Evolutionary conservation across 2,329 filamentous ascomycete species (phyloP).

Genomic region (Grosmannia huntii): DNA sequence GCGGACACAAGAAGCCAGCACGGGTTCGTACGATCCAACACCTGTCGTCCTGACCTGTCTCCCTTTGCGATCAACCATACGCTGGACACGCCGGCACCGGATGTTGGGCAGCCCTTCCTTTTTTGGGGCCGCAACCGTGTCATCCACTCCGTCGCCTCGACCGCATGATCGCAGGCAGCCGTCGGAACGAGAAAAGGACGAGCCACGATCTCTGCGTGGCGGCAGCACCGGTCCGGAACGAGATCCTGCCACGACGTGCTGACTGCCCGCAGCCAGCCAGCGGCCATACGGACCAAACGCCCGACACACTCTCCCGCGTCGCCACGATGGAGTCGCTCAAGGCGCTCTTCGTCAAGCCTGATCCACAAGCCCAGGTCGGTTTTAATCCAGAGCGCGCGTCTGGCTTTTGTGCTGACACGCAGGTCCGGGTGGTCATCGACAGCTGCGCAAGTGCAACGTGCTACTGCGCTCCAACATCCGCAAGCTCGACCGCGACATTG

Average conservation of each 20-base stretch:
- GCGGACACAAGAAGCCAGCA: not conserved
- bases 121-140: not conserved
- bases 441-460: constrained; percentile 93
- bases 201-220: not conserved
- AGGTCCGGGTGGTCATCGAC: not conserved
- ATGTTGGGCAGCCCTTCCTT: not conserved
- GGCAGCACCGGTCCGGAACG: not conserved
- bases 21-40: not conserved
- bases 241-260: not conserved
- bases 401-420: not conserved
- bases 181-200: not conserved
- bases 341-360: constrained; percentile 79
- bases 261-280: not conserved
- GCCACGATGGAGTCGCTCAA: constrained; percentile 72
- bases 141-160: not conserved
- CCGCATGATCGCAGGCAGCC: not conserved
- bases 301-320: not conserved
- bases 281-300: not conserved
- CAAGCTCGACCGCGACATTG: constrained; percentile 88
- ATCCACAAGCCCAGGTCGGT: constrained; percentile 80
- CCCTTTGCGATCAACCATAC: not conserved
- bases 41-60: not conserved
- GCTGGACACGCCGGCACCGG: not conserved
- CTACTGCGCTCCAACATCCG: constrained; percentile 83
- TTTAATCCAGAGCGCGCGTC: not conserved